Evolutionary conservation across 441 rosid genomes (phyloP).

Genomic region (Corymbia calophylla): DNA sequence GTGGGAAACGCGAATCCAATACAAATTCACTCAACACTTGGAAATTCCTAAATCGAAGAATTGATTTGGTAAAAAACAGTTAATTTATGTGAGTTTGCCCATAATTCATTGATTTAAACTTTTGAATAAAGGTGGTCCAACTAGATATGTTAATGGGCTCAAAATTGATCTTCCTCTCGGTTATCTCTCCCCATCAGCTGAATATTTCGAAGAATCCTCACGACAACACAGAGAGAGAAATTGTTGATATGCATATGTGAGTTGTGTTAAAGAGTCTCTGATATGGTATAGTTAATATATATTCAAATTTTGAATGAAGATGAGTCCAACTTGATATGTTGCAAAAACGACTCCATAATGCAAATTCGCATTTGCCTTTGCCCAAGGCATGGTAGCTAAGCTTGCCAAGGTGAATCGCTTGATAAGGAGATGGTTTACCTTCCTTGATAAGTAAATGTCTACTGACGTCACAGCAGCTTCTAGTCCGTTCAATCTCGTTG

Average conservation of each 20-base stretch:
- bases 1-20: background rate
- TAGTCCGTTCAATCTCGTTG: background rate
- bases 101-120: background rate
- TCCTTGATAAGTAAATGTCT: background rate
- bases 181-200: background rate
- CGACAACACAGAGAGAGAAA: background rate
- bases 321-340: background rate
- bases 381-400: too few species aligned
- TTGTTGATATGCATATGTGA: background rate
- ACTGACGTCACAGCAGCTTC: background rate
- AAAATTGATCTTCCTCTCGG: background rate
- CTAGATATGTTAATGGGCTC: rapidly evolving
- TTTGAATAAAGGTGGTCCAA: background rate
- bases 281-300: rapidly evolving
- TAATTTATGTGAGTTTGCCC: background rate
- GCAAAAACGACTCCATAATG: background rate
- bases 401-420: background rate
- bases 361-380: background rate
- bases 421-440: background rate
- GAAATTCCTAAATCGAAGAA: background rate
- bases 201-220: background rate
- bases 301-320: background rate
- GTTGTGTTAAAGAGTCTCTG: background rate
- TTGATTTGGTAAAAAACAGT: background rate
- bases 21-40: background rate